phyloP scores from a whole-genome alignment of 2,329 filamentous ascomycete genomes.

The Paraconiothyrium sp. region DNA sequence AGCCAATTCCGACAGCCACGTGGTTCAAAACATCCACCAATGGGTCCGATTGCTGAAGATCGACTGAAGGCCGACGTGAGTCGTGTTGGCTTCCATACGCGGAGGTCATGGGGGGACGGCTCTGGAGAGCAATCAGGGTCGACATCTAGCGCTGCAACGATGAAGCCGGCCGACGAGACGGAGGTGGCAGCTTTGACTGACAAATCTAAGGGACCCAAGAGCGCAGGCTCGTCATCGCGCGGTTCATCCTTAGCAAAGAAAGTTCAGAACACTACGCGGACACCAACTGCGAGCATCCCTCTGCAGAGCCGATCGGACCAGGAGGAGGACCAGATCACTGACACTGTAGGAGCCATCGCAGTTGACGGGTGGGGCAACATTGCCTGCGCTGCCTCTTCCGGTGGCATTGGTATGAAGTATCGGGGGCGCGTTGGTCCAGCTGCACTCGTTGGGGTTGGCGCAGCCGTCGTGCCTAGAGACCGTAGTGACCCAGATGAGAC shows the following conservation, averaged over 20 bases:
- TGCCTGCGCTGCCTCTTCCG: constrained; percentile 93
- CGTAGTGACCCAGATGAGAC: constrained; percentile 73
- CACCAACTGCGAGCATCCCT: constrained; percentile 16
- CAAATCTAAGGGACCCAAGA: constrained; percentile 17
- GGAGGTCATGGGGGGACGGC: constrained; percentile 49
- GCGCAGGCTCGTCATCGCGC: constrained; percentile 18
- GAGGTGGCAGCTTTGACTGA: constrained; percentile 19
- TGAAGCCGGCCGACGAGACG: constrained; percentile 25
- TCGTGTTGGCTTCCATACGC: constrained; percentile 19
- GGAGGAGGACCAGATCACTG: constrained; percentile 74
- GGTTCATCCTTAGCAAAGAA: constrained; percentile 25
- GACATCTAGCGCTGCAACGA: constrained; percentile 30
- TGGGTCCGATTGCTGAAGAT: constrained; percentile 29
- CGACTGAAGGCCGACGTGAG: constrained; percentile 37
- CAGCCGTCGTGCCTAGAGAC: constrained; percentile 83
- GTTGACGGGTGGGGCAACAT: constrained; percentile 87
- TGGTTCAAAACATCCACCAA: constrained; percentile 15
- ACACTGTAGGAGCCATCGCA: constrained; percentile 96
- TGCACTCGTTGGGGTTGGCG: constrained; percentile 90
- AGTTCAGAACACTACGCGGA: constrained; percentile 26
- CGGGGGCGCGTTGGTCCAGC: constrained; percentile 90
- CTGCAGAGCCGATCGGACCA: not conserved
- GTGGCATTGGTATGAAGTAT: constrained; percentile 98
- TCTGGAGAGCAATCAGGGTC: constrained; percentile 48
- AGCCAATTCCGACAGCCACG: constrained; percentile 26